Base-by-base conservation (phyloP, 441 rosid species). In the Bruguiera hainesii region DNA sequence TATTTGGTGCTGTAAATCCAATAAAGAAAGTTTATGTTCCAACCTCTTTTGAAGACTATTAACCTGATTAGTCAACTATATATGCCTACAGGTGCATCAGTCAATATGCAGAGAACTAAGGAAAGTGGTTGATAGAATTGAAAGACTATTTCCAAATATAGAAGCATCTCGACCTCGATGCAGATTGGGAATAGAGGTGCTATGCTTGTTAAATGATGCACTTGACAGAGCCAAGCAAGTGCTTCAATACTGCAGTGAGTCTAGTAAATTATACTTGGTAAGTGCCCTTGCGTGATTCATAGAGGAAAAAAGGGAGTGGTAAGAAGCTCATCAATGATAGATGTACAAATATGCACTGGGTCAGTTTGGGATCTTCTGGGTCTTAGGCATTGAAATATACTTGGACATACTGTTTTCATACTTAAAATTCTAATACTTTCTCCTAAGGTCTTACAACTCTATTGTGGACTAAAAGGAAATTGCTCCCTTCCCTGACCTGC, bases 211-310 rank as follows among this genome's bases (percentile, higher is more conserved):
- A 60, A 74, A 66, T 65, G 46, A 11, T 64, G 83, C 87, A 64
- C 64, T 88, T 64, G 88, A 84, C 49, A 88, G 72, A 65, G 83
- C 97, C 67, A 91, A 82, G 75, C 75, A 60, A 33, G 77, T 89
- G 78, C 96, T 91, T 76, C 89, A 56, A 49, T 56, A 81, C 74
- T 91, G 92, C 87, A 75, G 85, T 20, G 92, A 89, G 63, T 87
- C 89, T 50, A 94, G 98, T 64, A 85, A 83, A 81, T 89, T 94
- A 63, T 91, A 91, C 80, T 79, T 91, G 97, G 98, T 88, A 53
- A n/a, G 87, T 78, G 46, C 39, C 15, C 57, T 63, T 33, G 20
- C 57, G 16, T 66, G 61, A 46, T 65, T 51, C 19, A 16, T 46
- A 33, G n/a, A 26, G 63, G 64, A n/a, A 56, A 59, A 60, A 10